Evolutionary conservation across 352 stramenopile genomes (phyloP), one percentile per base, ranked within the genome.

Genomic region (Albugo laibachii): DNA sequence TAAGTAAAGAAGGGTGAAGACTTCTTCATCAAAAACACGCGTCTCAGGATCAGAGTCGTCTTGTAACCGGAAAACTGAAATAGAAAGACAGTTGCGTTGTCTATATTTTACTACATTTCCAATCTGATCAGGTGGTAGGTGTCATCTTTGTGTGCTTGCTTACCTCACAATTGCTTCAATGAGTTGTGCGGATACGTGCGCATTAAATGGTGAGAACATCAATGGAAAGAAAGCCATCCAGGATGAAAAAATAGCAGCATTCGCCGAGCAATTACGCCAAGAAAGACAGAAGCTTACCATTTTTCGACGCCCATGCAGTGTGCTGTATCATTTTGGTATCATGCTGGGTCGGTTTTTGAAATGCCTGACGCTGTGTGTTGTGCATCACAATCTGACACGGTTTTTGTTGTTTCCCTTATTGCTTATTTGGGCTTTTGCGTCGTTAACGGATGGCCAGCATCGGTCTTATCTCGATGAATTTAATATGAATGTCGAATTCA

Each of bases 261-360:
- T 80, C 41, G 62, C 72, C 0, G 76, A 83, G 54, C 50, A 66
- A 61, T 56, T 88, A 44, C 78, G 73, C 5, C 56, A 59, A 21
- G 69, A 88, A 57, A 74, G 75, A 58, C 83, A 87, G 64, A 83
- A 80, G 49, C 62, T 92, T 47, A 89, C 79, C 58, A 61, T 92
- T 10, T 60, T 92, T 36, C 76, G 77, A 15, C 72, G 73, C 18
- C 79, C 79, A n/a, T 43, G 85, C 2, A 63, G 61, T 49, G 63
- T 74, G 47, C 54, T 89, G 21, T 86, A 80, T 59, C 79, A 92
- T 63, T 92, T 92, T 51, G 47, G 69, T 54, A 63, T 83, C 52
- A 70, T 92, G 36, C 52, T 88, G 21, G 55, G 56, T 56, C 69
- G 66, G 52, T 92, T 92, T 57, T 37, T 70, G 47, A 65, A 66